These are phyloP conservation scores for Hordeum marinum DNA, from an alignment of 176 grass and related monocot species.

Conservation along the genomic window DNA sequence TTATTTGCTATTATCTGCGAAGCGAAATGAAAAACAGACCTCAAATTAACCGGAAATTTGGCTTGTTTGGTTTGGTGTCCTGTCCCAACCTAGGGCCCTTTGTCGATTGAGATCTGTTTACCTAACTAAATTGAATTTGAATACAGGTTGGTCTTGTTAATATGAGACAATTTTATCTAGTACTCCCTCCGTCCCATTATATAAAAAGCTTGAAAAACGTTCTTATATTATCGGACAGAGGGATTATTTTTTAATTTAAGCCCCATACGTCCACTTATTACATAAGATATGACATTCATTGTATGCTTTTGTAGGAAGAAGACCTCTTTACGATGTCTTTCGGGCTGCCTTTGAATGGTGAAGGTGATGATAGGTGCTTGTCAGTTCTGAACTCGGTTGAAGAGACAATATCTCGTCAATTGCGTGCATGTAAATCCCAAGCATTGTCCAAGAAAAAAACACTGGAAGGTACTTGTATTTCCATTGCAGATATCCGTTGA, in stretches of 20 bases:
- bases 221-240: too few species aligned
- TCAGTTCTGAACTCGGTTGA: constrained; percentile 88
- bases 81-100: neutral
- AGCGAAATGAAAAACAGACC: neutral
- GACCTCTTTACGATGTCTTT: constrained; percentile 91
- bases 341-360: constrained; percentile 86
- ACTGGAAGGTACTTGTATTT: constrained; percentile 60
- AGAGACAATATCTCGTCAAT: constrained; percentile 87
- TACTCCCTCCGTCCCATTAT: too few species aligned
- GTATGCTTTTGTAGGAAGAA: constrained; percentile 64
- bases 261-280: constrained; percentile 8
- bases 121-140: constrained; percentile 6
- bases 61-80: neutral
- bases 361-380: constrained; percentile 77
- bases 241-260: neutral
- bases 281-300: neutral
- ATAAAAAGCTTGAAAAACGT: too few species aligned
- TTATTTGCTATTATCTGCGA: neutral
- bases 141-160: constrained; percentile 11
- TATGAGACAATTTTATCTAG: neutral
- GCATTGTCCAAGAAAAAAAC: constrained; percentile 78
- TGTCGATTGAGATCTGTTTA: neutral
- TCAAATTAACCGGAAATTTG: neutral
- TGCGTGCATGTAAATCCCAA: constrained; percentile 81
- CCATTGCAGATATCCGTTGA: neutral